Evolutionary conservation across 139 green algal genomes (phyloP), one percentile per base, ranked within the genome.

Genomic region (Chara braunii): DNA sequence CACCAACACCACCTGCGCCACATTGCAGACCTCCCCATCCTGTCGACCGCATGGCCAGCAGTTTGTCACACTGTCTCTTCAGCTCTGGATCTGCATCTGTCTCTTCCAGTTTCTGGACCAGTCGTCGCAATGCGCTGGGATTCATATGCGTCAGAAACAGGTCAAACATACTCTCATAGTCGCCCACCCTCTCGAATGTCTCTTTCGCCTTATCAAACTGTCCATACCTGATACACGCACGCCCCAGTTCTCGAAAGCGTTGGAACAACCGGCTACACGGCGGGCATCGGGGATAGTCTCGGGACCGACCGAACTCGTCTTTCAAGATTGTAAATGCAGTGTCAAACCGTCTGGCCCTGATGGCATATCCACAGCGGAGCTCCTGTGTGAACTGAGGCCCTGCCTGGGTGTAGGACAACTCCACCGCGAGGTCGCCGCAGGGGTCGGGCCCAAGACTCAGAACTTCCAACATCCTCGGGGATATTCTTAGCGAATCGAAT

Each of bases 361-460:
- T 50, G 18, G 67, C 67, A 28, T 35, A 65, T 22, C 32, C 29
- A 11, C 22, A 73, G 12, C 65, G 54, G 34, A 74, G 22, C 56
- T 74, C 65, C 65, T 74, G 65, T n/a, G 62, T 67, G 51, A 74
- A 74, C 54, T 74, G 65, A 3, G 65, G 65, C 24, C 65, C 65
- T 1, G 35, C 34, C 35, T 74, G 56, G n/a, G n/a, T n/a, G n/a
- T n/a, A n/a, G 18, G 65, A 26, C 29, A 74, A 40, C 65, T 74
- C 65, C 23, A 74, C 32, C 9, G 56, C 65, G 12, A 74, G 56
- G 18, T 70, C 14, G 57, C 35, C 33, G 35, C 58, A 63, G 14
- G 45, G 31, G 57, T 55, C 22, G 28, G 65, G 56, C 2, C 65
- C 65, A 8, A 22, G 34, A 3, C 32, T 72, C 40, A 74, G 58